phyloP scores from a whole-genome alignment of 495 filamentous ascomycete genomes.

The Neurospora discreta region DNA sequence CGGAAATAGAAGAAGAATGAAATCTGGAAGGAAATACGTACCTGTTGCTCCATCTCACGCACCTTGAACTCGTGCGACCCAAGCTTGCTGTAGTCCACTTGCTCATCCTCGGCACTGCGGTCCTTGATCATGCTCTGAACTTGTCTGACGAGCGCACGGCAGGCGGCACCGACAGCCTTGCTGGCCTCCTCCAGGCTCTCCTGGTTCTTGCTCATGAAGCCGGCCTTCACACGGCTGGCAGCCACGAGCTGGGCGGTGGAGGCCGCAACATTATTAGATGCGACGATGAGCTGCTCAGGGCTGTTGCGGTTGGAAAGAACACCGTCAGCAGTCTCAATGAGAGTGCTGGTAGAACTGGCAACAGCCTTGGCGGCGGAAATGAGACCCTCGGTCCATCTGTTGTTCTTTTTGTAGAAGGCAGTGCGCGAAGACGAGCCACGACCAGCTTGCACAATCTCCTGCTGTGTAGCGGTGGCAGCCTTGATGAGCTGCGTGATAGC shows the following conservation, averaged over 20 bases:
- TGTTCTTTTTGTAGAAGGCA: slow-evolving; percentile 99
- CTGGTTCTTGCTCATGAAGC: slow-evolving; percentile 93
- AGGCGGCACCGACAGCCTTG: slow-evolving; percentile 86
- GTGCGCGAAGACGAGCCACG: slow-evolving; percentile 77
- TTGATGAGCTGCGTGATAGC: slow-evolving; percentile 94
- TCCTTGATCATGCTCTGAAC: slow-evolving; percentile 90
- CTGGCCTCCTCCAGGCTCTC: slow-evolving; percentile 82
- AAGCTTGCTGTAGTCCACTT: slow-evolving; percentile 78
- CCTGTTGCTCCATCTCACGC: slow-evolving; percentile 98
- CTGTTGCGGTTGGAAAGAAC: slow-evolving; percentile 85
- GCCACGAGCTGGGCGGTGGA: slow-evolving; percentile 94
- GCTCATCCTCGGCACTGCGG: slow-evolving; percentile 69
- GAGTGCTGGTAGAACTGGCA: slow-evolving; percentile 76
- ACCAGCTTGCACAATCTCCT: slow-evolving; percentile 95
- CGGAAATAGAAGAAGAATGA: slow-evolving; percentile 8
- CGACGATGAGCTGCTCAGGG: slow-evolving; percentile 94
- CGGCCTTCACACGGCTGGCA: slow-evolving; percentile 90
- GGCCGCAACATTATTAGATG: slow-evolving; percentile 91
- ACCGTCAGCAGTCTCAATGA: slow-evolving; percentile 96
- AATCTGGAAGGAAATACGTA: slow-evolving; percentile 33
- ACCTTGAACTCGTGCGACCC: slow-evolving; percentile 96
- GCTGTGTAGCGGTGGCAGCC: slow-evolving; percentile 84
- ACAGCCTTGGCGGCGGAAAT: slow-evolving; percentile 97
- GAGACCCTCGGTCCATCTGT: slow-evolving; percentile 92
- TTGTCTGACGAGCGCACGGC: slow-evolving; percentile 77